Conservation (phyloP, 495 filamentous ascomycete species). For the Pyronema omphalodes region DNA sequence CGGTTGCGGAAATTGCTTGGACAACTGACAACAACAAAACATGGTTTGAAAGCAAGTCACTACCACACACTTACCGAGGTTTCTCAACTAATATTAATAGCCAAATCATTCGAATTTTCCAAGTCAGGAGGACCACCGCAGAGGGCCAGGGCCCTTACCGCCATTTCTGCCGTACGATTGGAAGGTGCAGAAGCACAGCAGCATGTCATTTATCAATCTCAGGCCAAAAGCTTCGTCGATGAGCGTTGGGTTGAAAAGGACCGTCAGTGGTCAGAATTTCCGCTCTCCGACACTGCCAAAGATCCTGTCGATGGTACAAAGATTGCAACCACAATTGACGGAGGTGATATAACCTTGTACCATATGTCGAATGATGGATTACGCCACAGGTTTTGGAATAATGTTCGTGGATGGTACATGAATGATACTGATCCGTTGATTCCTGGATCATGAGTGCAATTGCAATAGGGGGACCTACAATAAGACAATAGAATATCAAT, state of each 20-base stretch:
- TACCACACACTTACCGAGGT: background rate
- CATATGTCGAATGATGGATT: no score
- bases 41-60: background rate
- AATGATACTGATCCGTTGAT: no score
- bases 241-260: background rate
- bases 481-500: no score
- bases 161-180: background rate
- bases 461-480: no score
- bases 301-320: background rate
- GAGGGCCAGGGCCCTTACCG: background rate
- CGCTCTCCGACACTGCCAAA: background rate
- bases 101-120: background rate
- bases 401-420: no score
- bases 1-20: background rate
- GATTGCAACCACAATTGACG: no score
- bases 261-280: background rate
- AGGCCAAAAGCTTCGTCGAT: background rate
- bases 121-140: background rate
- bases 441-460: no score
- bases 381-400: no score
- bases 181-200: background rate
- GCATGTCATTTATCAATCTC: background rate
- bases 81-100: background rate
- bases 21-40: background rate
- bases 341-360: no score